phyloP scores from a whole-genome alignment of 305 asterid species.

The Withania somnifera region DNA sequence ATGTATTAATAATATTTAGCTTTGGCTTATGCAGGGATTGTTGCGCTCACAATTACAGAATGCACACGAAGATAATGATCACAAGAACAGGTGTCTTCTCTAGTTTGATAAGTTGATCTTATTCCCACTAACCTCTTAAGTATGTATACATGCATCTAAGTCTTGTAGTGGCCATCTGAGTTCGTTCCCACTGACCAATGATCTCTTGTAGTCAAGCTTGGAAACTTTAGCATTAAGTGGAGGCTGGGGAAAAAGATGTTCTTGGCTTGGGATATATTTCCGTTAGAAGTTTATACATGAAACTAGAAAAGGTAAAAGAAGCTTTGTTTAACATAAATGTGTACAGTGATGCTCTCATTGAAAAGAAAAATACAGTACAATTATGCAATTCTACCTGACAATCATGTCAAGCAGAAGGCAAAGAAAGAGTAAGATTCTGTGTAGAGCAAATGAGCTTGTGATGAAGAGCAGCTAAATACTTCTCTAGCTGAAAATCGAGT shows the following conservation, averaged over 20 bases:
- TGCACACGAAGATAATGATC: constrained; percentile 77
- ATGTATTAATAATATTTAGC: background rate
- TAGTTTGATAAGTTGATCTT: background rate
- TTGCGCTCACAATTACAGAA: constrained; percentile 78
- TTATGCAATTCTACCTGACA: background rate
- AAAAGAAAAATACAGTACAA: background rate
- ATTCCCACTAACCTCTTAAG: background rate
- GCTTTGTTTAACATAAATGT: background rate
- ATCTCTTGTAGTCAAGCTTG: background rate
- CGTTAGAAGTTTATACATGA: background rate
- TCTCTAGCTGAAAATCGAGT: background rate
- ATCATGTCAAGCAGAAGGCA: background rate
- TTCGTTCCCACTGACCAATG: background rate
- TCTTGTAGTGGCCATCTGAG: background rate
- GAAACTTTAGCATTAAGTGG: background rate
- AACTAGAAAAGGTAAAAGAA: background rate
- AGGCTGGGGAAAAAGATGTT: background rate
- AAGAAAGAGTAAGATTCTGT: background rate
- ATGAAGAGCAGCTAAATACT: background rate
- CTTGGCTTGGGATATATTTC: background rate
- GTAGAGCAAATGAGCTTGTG: constrained; percentile 1
- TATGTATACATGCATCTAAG: background rate
- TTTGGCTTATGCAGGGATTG: constrained; percentile 43
- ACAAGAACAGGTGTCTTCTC: constrained; percentile 53
- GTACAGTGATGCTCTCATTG: background rate